Evolutionary conservation across 225 moss, liverwort and hornwort genomes (phyloP), one percentile per base, ranked within the genome.

Genomic region (Ulota crispa): DNA sequence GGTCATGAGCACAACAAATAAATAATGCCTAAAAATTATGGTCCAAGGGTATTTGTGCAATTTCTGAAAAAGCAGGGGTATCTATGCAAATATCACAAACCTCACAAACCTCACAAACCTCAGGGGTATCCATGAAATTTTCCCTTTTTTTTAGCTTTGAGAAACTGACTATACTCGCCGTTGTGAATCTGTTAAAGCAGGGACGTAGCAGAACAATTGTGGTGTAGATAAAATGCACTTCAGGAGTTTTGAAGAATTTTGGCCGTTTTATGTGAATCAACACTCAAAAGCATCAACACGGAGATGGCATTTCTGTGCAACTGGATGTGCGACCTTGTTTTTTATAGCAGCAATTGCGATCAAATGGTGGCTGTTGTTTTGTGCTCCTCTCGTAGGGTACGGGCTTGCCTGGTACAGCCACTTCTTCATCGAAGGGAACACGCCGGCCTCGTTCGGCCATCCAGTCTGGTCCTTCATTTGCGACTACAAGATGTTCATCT

Each of bases 341-440:
- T 86, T 92, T 5, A 37, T 99, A 79, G 88, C 90, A 20, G 98
- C 92, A 30, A 67, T 94, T 70, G 84, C 84, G 27, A 85, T 93
- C 63, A 95, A 91, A 64, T 99, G 94, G 96, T 91, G 98, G 90
- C 78, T 99, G 34, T 85, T 96, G 62, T 86, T 96, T 78, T 85
- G 92, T 67, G 93, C 93, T 57, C 94, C 94, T 68, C 69, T 96
- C 41, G 84, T 93, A 26, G 98, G 94, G 23, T 99, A 96, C 23
- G 94, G 93, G 32, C 85, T 99, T 69, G 96, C 92, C 4, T 96
- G 98, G 96, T 99, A 92, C 89, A 94, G 94, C 68, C 98, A 99
- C 74, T 91, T 91, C 82, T 99, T 99, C 65, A 90, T 99, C 76
- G 96, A 99, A 83, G 87, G 93, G 62, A 99, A 99, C 78, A 77